Percentiles rank a stretch among this genome's conserved stretches.
These are phyloP conservation scores for Amylocystis lapponica DNA, from an alignment of 768 basidiomycete genomes.

Conservation along the genomic window DNA sequence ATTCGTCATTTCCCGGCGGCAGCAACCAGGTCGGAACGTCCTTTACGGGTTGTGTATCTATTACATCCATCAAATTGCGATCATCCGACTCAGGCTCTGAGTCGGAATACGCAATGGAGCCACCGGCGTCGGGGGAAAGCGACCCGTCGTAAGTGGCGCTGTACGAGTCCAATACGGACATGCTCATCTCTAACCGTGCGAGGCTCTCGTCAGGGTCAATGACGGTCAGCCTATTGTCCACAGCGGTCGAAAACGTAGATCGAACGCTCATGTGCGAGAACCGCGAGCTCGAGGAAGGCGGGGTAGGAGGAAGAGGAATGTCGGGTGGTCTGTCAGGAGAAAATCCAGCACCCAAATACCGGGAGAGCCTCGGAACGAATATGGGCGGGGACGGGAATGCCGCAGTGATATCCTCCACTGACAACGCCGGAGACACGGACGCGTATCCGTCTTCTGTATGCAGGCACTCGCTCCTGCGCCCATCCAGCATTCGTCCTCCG, in stretches of 20 bases:
- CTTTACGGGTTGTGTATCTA: no score
- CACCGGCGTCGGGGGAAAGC: not conserved
- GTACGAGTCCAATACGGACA: constrained; percentile 12
- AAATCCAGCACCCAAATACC: not conserved
- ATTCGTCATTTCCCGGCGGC: no score
- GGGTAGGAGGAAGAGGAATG: constrained; percentile 8
- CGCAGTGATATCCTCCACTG: constrained; percentile 6
- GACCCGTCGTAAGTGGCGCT: not conserved
- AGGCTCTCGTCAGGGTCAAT: constrained; percentile 16
- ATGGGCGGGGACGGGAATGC: constrained; percentile 3
- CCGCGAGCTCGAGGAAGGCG: constrained; percentile 3
- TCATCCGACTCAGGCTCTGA: not conserved
- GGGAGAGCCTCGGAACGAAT: not conserved
- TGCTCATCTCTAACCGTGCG: constrained; percentile 12
- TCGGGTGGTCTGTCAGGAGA: constrained; percentile 4
- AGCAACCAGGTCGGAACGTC: no score
- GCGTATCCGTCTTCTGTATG: not conserved
- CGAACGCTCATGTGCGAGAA: not conserved
- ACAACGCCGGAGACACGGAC: not conserved
- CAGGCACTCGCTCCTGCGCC: not conserved
- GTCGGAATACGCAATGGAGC: not conserved
- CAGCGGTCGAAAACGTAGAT: not conserved
- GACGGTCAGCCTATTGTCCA: constrained; percentile 9
- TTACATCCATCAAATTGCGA: no score
- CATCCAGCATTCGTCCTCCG: no score